Evolutionary conservation across 345 rosid species (phyloP).

Genomic region (Euclidium syriacum): DNA sequence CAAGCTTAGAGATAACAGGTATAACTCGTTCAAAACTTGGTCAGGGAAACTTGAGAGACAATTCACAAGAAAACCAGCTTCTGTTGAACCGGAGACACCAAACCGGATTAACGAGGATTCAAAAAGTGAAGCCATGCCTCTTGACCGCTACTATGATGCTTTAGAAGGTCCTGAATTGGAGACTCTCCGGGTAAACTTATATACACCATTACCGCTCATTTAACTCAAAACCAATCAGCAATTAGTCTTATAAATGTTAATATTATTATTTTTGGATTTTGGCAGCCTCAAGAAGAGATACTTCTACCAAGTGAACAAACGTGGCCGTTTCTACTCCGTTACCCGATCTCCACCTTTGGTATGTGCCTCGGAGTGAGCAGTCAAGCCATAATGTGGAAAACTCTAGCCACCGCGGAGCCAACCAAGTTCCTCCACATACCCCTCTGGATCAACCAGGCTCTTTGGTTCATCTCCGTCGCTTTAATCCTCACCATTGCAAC

Average conservation of each 20-base stretch:
- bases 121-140: conserved; percentile 42
- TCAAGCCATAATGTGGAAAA: conserved; percentile 83
- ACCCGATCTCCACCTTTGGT: conserved; percentile 69
- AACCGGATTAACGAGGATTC: background rate
- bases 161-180: conserved; percentile 82
- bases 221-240: too few relatives aligned
- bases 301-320: conserved; percentile 61
- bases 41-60: conserved; percentile 82
- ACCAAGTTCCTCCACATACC: conserved; percentile 60
- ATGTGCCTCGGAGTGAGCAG: conserved; percentile 87
- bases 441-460: conserved; percentile 34
- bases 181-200: conserved; percentile 48
- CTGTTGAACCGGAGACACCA: conserved; percentile 31
- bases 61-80: conserved; percentile 44
- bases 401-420: conserved; percentile 53
- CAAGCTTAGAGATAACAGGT: conserved; percentile 51
- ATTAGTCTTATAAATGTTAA: too few relatives aligned
- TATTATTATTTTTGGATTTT: background rate
- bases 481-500: conserved; percentile 36
- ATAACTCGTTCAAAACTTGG: conserved; percentile 80
- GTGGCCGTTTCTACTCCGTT: conserved; percentile 86
- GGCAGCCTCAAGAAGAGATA: conserved; percentile 61
- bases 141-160: conserved; percentile 77
- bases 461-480: conserved; percentile 57
- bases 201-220: background rate